Conservation (phyloP, 2,329 filamentous ascomycete species). For the Nemania diffusa region DNA sequence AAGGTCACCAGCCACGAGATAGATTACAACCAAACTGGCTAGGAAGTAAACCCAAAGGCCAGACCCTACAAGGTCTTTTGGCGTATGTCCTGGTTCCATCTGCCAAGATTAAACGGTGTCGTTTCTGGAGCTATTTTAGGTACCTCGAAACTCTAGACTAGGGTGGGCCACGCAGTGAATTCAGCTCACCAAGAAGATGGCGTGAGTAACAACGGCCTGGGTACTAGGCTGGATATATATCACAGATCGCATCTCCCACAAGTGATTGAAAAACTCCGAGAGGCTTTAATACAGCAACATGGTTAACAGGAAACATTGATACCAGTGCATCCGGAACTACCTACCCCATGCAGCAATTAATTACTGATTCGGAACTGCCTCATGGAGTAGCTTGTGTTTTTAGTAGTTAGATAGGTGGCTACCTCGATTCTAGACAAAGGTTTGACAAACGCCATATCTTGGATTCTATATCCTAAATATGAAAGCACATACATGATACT, state of each 20-base stretch:
- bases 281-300: too few relatives aligned
- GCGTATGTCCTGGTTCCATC: conserved; percentile 4
- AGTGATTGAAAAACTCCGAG: background rate
- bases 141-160: background rate
- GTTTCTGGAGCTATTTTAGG: background rate
- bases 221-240: background rate
- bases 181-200: background rate
- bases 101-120: background rate
- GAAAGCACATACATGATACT: background rate
- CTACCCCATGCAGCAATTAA: conserved; percentile 13
- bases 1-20: conserved; percentile 11
- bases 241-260: background rate
- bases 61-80: background rate
- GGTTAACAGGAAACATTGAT: background rate
- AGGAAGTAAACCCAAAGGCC: conserved; percentile 11
- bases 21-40: conserved; percentile 12
- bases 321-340: conserved; percentile 1
- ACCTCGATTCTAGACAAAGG: background rate
- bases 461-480: background rate
- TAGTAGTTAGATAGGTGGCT: background rate
- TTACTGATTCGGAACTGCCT: conserved; percentile 13
- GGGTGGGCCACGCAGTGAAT: background rate
- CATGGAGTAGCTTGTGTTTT: background rate
- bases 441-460: background rate
- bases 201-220: background rate